A percentile compares a stretch with the other conserved stretches of the same genome.
Conservation (phyloP, 371 early-diverging fungal genomes). For the Lichtheimia ramosa region DNA sequence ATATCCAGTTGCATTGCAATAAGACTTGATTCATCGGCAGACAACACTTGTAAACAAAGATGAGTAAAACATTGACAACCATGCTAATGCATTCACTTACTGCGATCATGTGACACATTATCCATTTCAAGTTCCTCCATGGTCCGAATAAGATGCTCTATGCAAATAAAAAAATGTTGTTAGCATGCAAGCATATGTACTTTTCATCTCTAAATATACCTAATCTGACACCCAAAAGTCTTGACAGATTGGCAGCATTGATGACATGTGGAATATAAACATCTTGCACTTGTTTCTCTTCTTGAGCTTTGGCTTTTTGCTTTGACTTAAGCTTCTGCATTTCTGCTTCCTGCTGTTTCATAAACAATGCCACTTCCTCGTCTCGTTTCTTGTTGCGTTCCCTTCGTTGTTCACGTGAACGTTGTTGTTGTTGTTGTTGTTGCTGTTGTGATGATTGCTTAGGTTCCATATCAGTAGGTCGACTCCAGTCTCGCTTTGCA, state of each 20-base stretch:
- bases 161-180: neutral
- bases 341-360: conserved; percentile 30
- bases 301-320: conserved; percentile 24
- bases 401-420: conserved; percentile 25
- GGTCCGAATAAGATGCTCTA: conserved; percentile 63
- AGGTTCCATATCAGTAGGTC: conserved; percentile 27
- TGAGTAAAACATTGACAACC: neutral
- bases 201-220: conserved; percentile 29
- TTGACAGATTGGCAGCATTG: conserved; percentile 79
- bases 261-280: conserved; percentile 83
- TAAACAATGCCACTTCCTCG: conserved; percentile 25
- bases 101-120: conserved; percentile 65
- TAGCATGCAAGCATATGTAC: neutral
- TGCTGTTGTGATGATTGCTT: conserved; percentile 18
- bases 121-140: conserved; percentile 81
- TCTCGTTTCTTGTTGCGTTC: conserved; percentile 34
- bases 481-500: conserved; percentile 21
- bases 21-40: conserved; percentile 80
- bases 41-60: conserved; percentile 56
- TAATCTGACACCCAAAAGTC: conserved; percentile 74
- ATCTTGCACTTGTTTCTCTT: conserved; percentile 47
- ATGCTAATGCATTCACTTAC: conserved; percentile 27
- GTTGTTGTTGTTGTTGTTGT: conserved; percentile 6
- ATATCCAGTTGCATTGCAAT: conserved; percentile 85
- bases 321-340: conserved; percentile 25